A percentile compares a stretch with the other conserved stretches of the same genome.
Evolutionary conservation across 2,329 filamentous ascomycete genomes (phyloP).

Genomic region (Pestalotiopsis sp.): DNA sequence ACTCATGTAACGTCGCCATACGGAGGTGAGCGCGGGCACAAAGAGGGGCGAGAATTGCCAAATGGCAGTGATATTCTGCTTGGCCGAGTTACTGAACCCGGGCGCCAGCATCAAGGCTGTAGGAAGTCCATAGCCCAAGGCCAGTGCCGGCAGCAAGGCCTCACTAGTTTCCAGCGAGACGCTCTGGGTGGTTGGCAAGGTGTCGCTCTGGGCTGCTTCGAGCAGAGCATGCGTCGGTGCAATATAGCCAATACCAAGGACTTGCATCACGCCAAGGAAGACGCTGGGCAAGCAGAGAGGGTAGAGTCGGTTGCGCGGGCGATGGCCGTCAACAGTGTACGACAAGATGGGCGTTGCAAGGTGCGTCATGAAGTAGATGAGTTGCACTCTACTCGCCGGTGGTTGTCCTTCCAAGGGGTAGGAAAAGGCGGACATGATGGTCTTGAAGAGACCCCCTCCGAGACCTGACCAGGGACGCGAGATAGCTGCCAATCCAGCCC

Average conservation of each 20-base stretch:
- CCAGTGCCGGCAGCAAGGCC: slow-evolving; percentile 20
- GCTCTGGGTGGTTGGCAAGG: slow-evolving; percentile 14
- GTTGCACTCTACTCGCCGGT: slow-evolving; percentile 9
- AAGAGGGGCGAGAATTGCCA: slow-evolving; percentile 12
- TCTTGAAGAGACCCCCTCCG: background rate
- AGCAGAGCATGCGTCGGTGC: slow-evolving; percentile 19
- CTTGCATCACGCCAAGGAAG: slow-evolving; percentile 17
- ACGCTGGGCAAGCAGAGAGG: slow-evolving; percentile 18
- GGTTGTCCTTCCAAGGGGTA: background rate
- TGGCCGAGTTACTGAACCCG: slow-evolving; percentile 9
- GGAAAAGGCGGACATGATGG: background rate
- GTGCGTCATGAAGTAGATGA: slow-evolving; percentile 20
- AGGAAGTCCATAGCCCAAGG: slow-evolving; percentile 21
- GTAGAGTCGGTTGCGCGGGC: slow-evolving; percentile 18
- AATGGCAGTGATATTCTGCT: background rate
- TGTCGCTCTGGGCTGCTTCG: slow-evolving; percentile 10
- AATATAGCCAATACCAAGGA: slow-evolving; percentile 18
- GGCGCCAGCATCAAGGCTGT: slow-evolving; percentile 14
- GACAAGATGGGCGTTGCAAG: slow-evolving; percentile 23
- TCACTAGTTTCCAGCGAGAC: slow-evolving; percentile 16
- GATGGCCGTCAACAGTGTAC: slow-evolving; percentile 26
- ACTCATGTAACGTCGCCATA: background rate
- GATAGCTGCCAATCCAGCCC: background rate
- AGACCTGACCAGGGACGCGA: background rate
- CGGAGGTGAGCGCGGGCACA: slow-evolving; percentile 4